These are phyloP conservation scores for Ceratocystis cacaofunesta DNA, from an alignment of 2,329 filamentous ascomycete genomes.

Conservation along the genomic window DNA sequence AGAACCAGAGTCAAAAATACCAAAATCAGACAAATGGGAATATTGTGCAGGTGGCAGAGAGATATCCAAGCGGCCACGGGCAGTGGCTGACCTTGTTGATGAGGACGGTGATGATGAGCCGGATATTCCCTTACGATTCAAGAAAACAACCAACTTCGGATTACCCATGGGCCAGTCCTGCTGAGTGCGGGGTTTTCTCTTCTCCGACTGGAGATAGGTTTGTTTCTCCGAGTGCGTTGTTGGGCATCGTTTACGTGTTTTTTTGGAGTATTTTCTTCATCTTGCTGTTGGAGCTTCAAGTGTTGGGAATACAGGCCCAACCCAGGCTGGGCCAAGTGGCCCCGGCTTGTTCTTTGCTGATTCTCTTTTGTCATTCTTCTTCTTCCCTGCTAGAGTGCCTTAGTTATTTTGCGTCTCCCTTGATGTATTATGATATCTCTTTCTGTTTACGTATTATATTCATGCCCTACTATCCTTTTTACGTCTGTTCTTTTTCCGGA, in stretches of 20 bases:
- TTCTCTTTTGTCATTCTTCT: neutral
- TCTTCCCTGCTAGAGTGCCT: too few relatives aligned
- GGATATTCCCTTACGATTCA: constrained; percentile 35
- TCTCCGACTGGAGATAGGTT: neutral
- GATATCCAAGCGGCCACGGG: neutral
- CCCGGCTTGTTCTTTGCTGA: neutral
- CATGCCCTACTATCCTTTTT: neutral
- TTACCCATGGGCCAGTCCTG: constrained; percentile 14
- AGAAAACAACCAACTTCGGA: constrained; percentile 33
- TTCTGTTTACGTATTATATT: neutral
- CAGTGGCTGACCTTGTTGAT: neutral
- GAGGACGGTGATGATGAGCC: constrained; percentile 23
- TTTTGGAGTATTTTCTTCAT: neutral
- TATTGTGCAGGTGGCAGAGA: neutral
- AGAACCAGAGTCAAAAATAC: neutral
- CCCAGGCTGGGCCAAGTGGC: neutral
- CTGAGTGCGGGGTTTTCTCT: neutral
- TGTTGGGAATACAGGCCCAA: constrained; percentile 5
- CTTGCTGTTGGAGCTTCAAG: neutral
- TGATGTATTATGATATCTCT: neutral
- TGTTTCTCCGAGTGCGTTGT: too few relatives aligned
- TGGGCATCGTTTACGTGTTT: too few relatives aligned
- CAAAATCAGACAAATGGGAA: neutral
- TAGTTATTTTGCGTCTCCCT: neutral
- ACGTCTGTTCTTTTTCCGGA: neutral